phyloP scores from a whole-genome alignment of 129 eudicot species.

The Escallonia herrerae region DNA sequence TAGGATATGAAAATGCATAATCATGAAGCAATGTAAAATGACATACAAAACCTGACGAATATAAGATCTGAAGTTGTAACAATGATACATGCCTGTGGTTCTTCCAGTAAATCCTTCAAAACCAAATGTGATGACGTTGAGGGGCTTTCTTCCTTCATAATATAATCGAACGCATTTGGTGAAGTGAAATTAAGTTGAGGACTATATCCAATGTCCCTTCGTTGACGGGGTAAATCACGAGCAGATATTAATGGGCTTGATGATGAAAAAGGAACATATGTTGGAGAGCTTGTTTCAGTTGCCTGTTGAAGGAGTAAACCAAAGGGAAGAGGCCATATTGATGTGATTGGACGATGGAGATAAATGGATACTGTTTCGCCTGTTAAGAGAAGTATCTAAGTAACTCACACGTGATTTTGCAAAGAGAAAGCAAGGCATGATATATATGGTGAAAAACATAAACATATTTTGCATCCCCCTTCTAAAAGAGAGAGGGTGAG shows the following conservation, averaged over 20 bases:
- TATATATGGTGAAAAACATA: too few relatives aligned
- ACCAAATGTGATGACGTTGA: constrained; percentile 67
- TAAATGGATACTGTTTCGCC: constrained; percentile 82
- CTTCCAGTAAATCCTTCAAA: constrained; percentile 74
- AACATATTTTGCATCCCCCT: not conserved
- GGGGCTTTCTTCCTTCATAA: constrained; percentile 37
- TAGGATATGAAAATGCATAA: not conserved
- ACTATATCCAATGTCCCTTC: constrained; percentile 67
- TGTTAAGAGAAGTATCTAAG: constrained; percentile 29
- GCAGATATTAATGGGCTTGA: constrained; percentile 48
- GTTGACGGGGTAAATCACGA: constrained; percentile 51
- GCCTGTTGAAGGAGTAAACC: constrained; percentile 91
- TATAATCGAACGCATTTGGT: constrained; percentile 35
- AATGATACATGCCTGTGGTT: constrained; percentile 64
- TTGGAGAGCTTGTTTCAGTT: constrained; percentile 43
- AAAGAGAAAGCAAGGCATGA: not conserved
- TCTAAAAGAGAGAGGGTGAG: not conserved
- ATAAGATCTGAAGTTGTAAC: too few relatives aligned
- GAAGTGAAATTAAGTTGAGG: constrained; percentile 39
- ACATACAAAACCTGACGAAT: not conserved
- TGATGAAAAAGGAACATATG: constrained; percentile 42
- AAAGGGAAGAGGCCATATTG: constrained; percentile 96
- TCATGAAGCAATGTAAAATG: constrained; percentile 3
- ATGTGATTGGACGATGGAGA: constrained; percentile 53
- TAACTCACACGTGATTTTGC: not conserved